Evolutionary conservation across 192 early-diverging fungal genomes (phyloP), one percentile per base, ranked within the genome.

Genomic region (Diversispora epigaea): DNA sequence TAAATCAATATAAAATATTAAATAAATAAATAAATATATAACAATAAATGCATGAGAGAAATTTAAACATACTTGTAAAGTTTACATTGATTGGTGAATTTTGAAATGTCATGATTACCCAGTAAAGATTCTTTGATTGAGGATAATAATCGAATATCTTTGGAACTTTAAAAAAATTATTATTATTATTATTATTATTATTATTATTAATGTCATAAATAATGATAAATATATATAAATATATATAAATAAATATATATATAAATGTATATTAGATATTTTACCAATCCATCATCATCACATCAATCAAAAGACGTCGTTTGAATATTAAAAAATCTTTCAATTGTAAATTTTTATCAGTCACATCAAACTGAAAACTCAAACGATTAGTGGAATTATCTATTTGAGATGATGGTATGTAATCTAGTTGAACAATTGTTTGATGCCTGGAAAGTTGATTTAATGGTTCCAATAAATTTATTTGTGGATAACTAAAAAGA

Each of bases 211-310:
- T n/a, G n/a, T n/a, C n/a, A 32, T 32, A 32, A 32, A 32, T 32
- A 32, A 32, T 32, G 25, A 32, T n/a, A 64, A 43, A 19, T 44
- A 44, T 6, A 64, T 39, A 45, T 64, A 15, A n/a, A n/a, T n/a
- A n/a, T n/a, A n/a, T n/a, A n/a, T n/a, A n/a, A n/a, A n/a, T n/a
- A n/a, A n/a, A n/a, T n/a, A n/a, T n/a, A 45, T 40, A 0, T 3
- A 41, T 19, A 3, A 6, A 2, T 41, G 39, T n/a, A 41, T 2
- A 43, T 12, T 64, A 39, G 40, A 11, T 39, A 52, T 52, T 4
- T 41, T 41, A 64, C 62, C 62, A 44, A 64, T 64, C 41, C 62
- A 64, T 64, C 41, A 64, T 10, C 43, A 64, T 17, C n/a, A 64
- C 9, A n/a, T 64, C 62, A 2, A 32, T 41, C 4, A 64, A 44